Percentiles rank a stretch among this genome's conserved stretches.
Evolutionary conservation across 257 asterid species (phyloP).

Genomic region (Plantago ovata): DNA sequence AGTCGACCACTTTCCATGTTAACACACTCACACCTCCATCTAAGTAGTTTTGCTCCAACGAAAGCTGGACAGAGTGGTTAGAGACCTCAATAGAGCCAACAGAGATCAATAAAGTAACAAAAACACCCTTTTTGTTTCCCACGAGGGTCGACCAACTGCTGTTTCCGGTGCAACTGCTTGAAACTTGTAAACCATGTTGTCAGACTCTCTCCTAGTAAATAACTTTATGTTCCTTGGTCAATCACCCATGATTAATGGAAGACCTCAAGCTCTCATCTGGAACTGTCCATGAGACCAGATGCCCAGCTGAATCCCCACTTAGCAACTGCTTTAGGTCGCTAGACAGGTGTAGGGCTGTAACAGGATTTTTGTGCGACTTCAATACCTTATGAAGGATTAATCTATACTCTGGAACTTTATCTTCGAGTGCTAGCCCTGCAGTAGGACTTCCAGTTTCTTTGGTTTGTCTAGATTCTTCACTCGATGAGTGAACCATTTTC

Average conservation of each 20-base stretch:
- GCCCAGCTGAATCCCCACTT: conserved; percentile 89
- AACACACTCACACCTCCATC: conserved; percentile 12
- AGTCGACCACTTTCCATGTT: conserved; percentile 14
- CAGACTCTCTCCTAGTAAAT: not conserved
- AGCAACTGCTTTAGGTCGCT: conserved; percentile 78
- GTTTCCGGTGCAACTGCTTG: not conserved
- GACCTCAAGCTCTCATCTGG: conserved; percentile 78
- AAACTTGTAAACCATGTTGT: conserved; percentile 1
- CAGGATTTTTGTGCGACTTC: conserved; percentile 76
- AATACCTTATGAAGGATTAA: conserved; percentile 76
- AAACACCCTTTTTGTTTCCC: not conserved
- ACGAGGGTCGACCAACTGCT: not conserved
- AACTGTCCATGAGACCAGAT: conserved; percentile 79
- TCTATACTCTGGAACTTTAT: conserved; percentile 70
- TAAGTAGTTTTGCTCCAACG: conserved; percentile 5
- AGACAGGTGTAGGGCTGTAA: conserved; percentile 79
- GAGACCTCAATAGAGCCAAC: conserved; percentile 19
- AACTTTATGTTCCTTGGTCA: not conserved
- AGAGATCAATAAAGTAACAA: conserved; percentile 19
- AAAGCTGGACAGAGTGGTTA: conserved; percentile 4
- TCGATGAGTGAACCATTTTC: conserved; percentile 85
- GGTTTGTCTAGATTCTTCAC: conserved; percentile 41
- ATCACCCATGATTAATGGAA: conserved; percentile 62
- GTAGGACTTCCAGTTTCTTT: conserved; percentile 49
- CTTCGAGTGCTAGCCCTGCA: conserved; percentile 59